Evolutionary conservation across 2,329 filamentous ascomycete genomes (phyloP).

Genomic region (Daldinia sp.): DNA sequence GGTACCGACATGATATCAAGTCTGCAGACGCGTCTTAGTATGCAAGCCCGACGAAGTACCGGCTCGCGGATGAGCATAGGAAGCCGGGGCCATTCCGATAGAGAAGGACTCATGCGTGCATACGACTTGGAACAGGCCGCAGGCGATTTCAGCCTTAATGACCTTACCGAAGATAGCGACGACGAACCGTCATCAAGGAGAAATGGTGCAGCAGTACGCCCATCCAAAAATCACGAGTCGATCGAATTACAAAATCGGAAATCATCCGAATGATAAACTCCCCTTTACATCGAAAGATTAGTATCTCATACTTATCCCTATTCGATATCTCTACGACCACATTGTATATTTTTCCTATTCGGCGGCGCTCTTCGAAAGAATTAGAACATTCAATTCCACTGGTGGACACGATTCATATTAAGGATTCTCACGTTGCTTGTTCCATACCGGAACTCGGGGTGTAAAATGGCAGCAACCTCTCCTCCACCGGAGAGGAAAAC

Average conservation of each 20-base stretch:
- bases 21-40: slow-evolving; percentile 89
- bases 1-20: slow-evolving; percentile 93
- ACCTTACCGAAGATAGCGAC: slow-evolving; percentile 82
- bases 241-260: slow-evolving; percentile 67
- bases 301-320: slow-evolving; percentile 12
- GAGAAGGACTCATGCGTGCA: slow-evolving; percentile 85
- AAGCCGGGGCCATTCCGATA: slow-evolving; percentile 72
- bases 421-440: slow-evolving; percentile 43
- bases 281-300: slow-evolving; percentile 9
- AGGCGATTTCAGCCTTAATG: slow-evolving; percentile 79
- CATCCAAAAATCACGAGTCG: slow-evolving; percentile 56
- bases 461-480: slow-evolving; percentile 32
- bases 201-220: slow-evolving; percentile 56
- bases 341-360: slow-evolving; percentile 50
- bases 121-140: slow-evolving; percentile 85
- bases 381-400: slow-evolving; percentile 41
- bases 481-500: slow-evolving; percentile 9
- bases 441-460: slow-evolving; percentile 36
- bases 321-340: slow-evolving; percentile 40
- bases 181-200: slow-evolving; percentile 64
- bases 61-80: slow-evolving; percentile 73
- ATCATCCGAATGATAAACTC: slow-evolving; percentile 38
- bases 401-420: slow-evolving; percentile 47
- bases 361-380: slow-evolving; percentile 30
- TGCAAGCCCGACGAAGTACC: slow-evolving; percentile 86